These are phyloP conservation scores for Hymenoscyphus linearis DNA, from an alignment of 2,329 filamentous ascomycete genomes.

Conservation along the genomic window DNA sequence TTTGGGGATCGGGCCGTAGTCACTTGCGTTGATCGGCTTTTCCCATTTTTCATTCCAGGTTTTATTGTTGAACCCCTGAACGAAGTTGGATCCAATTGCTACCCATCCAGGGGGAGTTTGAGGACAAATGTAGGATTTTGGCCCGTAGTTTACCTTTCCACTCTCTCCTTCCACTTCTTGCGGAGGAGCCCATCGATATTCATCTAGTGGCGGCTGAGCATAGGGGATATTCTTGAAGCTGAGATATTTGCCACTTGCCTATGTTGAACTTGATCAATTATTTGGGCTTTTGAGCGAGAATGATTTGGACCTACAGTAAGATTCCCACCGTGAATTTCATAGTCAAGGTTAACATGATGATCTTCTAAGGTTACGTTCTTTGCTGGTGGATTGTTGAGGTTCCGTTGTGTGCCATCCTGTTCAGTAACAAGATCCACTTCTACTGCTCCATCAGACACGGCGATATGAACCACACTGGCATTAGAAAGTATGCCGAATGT, in stretches of 20 bases:
- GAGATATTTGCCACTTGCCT: not conserved
- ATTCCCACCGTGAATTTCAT: not conserved
- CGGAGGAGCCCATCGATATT: not conserved
- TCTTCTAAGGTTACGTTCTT: not conserved
- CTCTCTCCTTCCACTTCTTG: not conserved
- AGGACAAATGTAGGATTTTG: not conserved
- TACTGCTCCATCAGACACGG: not conserved
- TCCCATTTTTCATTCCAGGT: not conserved
- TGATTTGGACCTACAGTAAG: not conserved
- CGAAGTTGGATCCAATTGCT: not conserved
- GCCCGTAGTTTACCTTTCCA: not conserved
- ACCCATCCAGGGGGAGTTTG: not conserved
- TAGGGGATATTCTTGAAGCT: not conserved
- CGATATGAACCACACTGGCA: not conserved
- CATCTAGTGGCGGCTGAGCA: not conserved
- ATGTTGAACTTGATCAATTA: not conserved
- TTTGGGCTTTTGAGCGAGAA: not conserved
- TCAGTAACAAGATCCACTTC: not conserved
- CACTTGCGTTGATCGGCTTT: not conserved
- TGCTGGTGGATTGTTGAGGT: not conserved
- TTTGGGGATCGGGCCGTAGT: not conserved
- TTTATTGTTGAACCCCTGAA: not conserved
- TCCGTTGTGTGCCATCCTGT: not conserved
- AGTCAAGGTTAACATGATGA: not conserved
- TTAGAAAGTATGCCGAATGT: not conserved